phyloP scores from a whole-genome alignment of 495 filamentous ascomycete species.

The Delitschia confertaspora region DNA sequence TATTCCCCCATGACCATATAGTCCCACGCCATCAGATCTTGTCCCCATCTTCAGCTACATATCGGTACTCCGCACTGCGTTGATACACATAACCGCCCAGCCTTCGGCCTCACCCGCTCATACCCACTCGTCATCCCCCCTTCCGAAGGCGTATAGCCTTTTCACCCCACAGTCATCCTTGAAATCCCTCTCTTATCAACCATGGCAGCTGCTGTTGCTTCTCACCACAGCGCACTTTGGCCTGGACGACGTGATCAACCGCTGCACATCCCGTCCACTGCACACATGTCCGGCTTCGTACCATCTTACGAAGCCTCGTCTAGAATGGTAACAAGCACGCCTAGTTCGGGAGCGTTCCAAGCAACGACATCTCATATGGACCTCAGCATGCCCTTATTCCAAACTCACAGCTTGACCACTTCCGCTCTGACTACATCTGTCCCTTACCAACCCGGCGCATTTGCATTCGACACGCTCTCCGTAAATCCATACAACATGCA shows the following conservation, averaged over 20 bases:
- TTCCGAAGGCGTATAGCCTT: slow-evolving; percentile 13
- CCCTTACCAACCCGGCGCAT: slow-evolving; percentile 27
- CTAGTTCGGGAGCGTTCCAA: slow-evolving; percentile 23
- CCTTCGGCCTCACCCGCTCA: slow-evolving; percentile 17
- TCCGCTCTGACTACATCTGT: slow-evolving; percentile 18
- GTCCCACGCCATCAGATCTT: slow-evolving; percentile 24
- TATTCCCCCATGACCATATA: slow-evolving; percentile 24
- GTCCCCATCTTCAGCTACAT: slow-evolving; percentile 10
- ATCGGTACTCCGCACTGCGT: slow-evolving; percentile 17
- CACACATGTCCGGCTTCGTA: slow-evolving; percentile 23
- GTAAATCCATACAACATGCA: slow-evolving; percentile 29
- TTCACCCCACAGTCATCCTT: slow-evolving; percentile 7
- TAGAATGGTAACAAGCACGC: slow-evolving; percentile 14
- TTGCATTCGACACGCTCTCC: slow-evolving; percentile 27
- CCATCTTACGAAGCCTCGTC: slow-evolving; percentile 23
- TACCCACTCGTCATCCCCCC: slow-evolving; percentile 10
- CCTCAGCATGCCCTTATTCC: slow-evolving; percentile 28
- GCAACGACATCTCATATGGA: slow-evolving; percentile 25
- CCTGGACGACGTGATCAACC: slow-evolving; percentile 25
- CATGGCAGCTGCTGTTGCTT: slow-evolving; percentile 28
- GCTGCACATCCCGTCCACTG: slow-evolving; percentile 25
- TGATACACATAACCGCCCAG: slow-evolving; percentile 21
- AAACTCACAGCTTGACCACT: slow-evolving; percentile 12
- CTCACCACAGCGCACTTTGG: slow-evolving; percentile 29
- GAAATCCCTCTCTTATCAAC: slow-evolving; percentile 12